Percentiles rank a stretch among this genome's conserved stretches.
Evolutionary conservation across 2,329 filamentous ascomycete genomes (phyloP).

Genomic region (Cyanodermella asteris): DNA sequence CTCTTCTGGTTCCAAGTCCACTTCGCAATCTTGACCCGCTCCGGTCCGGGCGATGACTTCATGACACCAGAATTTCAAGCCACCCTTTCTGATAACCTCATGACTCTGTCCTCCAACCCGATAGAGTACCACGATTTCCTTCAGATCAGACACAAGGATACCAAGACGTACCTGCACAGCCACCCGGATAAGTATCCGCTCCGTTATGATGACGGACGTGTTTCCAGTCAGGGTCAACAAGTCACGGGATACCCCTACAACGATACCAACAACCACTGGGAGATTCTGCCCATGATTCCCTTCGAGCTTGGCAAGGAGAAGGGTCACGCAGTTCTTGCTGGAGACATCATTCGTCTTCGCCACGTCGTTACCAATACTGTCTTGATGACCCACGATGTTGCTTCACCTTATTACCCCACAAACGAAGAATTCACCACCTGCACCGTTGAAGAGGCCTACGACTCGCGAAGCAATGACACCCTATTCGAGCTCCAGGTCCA

Average conservation of each 20-base stretch:
- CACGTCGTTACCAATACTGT: constrained; percentile 71
- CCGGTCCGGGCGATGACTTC: constrained; percentile 91
- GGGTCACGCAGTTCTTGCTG: constrained; percentile 52
- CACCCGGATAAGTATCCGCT: constrained; percentile 76
- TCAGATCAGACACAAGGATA: constrained; percentile 86
- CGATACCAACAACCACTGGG: constrained; percentile 97
- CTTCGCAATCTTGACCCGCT: constrained; percentile 69
- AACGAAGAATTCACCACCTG: constrained; percentile 97
- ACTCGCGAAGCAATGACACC: constrained; percentile 62
- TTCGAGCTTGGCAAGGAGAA: constrained; percentile 29
- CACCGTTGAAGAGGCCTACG: constrained; percentile 46
- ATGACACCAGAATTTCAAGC: constrained; percentile 98
- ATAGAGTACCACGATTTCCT: constrained; percentile 84
- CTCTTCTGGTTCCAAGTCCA: constrained; percentile 99
- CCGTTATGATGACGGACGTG: constrained; percentile 88
- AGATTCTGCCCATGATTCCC: constrained; percentile 50
- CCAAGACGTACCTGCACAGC: constrained; percentile 87
- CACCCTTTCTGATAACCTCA: constrained; percentile 81
- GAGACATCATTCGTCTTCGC: constrained; percentile 66
- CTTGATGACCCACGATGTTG: constrained; percentile 86
- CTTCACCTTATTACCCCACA: constrained; percentile 84
- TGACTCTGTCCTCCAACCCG: constrained; percentile 66
- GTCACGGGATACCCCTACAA: constrained; percentile 96
- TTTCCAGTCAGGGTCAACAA: constrained; percentile 94
- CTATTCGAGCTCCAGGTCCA: constrained; percentile 86